Conservation (phyloP, 2,329 filamentous ascomycete genomes). For the Ophiostoma perfectum region DNA sequence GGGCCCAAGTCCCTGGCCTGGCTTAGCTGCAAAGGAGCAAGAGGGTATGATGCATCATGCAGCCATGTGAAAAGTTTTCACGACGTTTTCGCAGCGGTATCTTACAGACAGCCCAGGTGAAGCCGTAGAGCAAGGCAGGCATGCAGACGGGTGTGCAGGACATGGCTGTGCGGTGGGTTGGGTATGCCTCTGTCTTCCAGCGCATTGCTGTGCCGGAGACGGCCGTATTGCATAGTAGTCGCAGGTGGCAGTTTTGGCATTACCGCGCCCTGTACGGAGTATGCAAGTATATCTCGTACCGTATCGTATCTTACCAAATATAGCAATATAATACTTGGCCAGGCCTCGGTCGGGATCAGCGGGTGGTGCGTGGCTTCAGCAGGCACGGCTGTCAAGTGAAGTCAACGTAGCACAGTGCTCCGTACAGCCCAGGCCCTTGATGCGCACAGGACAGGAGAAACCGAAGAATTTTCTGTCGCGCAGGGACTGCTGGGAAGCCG, state of each 20-base stretch:
- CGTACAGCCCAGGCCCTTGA: too few species aligned
- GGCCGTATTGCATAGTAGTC: neutral
- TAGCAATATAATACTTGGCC: neutral
- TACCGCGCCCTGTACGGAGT: neutral
- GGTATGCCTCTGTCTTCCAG: too few species aligned
- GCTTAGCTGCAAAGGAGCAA: neutral
- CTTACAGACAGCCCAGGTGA: neutral
- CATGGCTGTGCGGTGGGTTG: neutral
- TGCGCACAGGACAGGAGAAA: neutral
- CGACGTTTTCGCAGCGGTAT: neutral
- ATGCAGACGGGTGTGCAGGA: conserved; percentile 7
- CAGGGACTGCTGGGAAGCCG: too few species aligned
- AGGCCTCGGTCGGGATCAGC: neutral
- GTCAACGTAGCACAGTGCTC: neutral
- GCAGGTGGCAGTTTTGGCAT: neutral
- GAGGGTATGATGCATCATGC: conserved; percentile 8
- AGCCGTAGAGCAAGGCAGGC: neutral
- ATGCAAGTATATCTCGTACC: neutral
- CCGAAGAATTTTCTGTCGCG: neutral
- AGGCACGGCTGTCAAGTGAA: neutral
- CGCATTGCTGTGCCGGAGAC: neutral
- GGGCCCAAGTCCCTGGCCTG: neutral
- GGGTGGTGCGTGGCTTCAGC: neutral
- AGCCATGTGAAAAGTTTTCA: neutral
- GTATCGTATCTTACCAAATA: neutral